These are phyloP conservation scores for Fagopyrum esculentum DNA, from an alignment of 148 eudicot genomes.

Conservation along the genomic window DNA sequence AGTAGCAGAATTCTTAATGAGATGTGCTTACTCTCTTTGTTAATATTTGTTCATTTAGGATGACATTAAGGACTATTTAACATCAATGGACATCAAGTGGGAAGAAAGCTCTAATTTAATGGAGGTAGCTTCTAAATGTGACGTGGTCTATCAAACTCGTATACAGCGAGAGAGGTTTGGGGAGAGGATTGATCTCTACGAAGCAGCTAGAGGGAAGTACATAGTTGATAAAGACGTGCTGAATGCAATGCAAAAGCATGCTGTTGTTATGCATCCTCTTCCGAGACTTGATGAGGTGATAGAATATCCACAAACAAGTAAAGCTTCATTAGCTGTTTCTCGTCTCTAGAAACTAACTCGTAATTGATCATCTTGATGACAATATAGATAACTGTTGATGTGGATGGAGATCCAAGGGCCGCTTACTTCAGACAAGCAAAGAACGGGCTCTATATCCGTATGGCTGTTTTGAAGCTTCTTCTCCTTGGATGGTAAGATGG, in stretches of 20 bases:
- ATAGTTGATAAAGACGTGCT: conserved; percentile 59
- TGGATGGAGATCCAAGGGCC: conserved; percentile 91
- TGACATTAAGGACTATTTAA: conserved; percentile 81
- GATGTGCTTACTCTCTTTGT: background rate
- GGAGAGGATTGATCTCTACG: conserved; percentile 69
- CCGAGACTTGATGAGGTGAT: conserved; percentile 98
- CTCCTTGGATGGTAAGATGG: conserved; percentile 69
- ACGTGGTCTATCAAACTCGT: conserved; percentile 96
- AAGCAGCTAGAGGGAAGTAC: conserved; percentile 86
- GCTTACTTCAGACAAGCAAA: conserved; percentile 99
- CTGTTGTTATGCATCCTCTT: conserved; percentile 93
- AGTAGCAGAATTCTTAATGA: background rate
- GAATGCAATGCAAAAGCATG: conserved; percentile 77
- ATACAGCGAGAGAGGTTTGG: conserved; percentile 90
- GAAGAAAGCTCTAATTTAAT: conserved; percentile 82
- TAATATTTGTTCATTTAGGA: conserved; percentile 38
- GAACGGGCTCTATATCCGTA: conserved; percentile 86
- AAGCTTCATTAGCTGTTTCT: background rate
- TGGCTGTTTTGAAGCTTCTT: conserved; percentile 85
- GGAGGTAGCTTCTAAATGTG: conserved; percentile 99
- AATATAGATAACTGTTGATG: conserved; percentile 81
- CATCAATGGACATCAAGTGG: conserved; percentile 73
- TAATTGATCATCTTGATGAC: background rate
- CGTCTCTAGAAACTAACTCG: background rate
- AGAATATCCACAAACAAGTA: background rate